Evolutionary conservation across 352 stramenopile species (phyloP), one percentile per base, ranked within the genome.

Genomic region (Phytophthora melonis): DNA sequence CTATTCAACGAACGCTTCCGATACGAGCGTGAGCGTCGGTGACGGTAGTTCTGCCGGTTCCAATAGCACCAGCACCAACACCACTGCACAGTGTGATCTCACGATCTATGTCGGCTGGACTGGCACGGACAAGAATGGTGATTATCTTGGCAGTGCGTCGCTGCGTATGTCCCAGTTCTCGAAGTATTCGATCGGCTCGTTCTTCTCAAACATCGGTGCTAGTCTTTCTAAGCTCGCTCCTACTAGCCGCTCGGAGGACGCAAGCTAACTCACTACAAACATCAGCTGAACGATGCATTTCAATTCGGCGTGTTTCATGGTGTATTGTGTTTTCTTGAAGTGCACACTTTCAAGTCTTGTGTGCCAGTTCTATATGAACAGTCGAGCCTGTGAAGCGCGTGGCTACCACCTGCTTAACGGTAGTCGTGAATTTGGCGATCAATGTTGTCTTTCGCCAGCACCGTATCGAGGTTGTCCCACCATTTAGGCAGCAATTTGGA

Each of bases 131-230:
- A 80, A 78, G 63, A 90, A 92, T 58, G 88, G 88, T 43, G 86
- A 94, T 69, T 94, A 94, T 69, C 68, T 95, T 27, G 89, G 86
- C 58, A 95, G 88, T 70, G 82, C 86, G 2, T 86, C 87, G 5
- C 68, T 94, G 63, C 88, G 88, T 16, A 92, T 94, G 77, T 95
- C 88, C 45, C 87, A 95, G 74, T 95, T 95, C 68, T 81, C 88
- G 55, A 91, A 93, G 64, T 94, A 93, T 74, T 95, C 88, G n/a
- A 87, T 93, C 64, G 80, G 75, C 59, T 91, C 84, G 54, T 93
- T 92, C 70, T 88, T 93, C 66, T 88, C 83, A 50, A 91, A 85
- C 54, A 72, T 95, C 41, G 73, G 75, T 25, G 84, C 61, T 36
- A 89, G 80, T 58, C 86, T 93, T 59, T 86, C 74, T 30, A 78